A percentile compares a stretch with the other conserved stretches of the same genome.
Conservation (phyloP, 2,329 filamentous ascomycete genomes). For the Ascochyta rabiei region DNA sequence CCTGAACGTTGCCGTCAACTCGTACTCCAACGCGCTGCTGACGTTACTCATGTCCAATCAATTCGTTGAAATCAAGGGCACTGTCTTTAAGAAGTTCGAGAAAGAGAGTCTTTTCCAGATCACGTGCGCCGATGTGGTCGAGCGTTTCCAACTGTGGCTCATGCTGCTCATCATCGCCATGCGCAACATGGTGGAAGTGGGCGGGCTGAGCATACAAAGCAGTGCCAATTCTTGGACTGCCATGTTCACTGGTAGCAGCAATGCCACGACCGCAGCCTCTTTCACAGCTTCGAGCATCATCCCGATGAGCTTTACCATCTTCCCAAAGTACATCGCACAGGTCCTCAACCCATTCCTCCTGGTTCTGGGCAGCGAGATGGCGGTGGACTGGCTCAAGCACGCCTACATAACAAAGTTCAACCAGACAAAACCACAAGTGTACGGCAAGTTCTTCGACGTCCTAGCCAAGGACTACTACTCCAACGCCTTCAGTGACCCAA, state of each 20-base stretch:
- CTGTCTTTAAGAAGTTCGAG: conserved; percentile 98
- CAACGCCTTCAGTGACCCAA: conserved; percentile 90
- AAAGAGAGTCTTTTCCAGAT: conserved; percentile 98
- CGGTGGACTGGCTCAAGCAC: conserved; percentile 96
- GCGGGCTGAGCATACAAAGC: conserved; percentile 69
- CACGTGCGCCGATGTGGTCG: conserved; percentile 94
- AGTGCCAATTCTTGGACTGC: conserved; percentile 38
- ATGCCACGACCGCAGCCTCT: conserved; percentile 55
- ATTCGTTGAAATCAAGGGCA: conserved; percentile 98
- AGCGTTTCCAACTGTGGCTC: conserved; percentile 96
- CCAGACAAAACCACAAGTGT: conserved; percentile 90
- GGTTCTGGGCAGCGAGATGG: conserved; percentile 93
- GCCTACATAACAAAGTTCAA: conserved; percentile 99
- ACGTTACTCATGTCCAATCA: conserved; percentile 95
- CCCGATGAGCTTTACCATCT: conserved; percentile 86
- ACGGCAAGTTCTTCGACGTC: conserved; percentile 88
- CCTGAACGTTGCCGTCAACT: conserved; percentile 96
- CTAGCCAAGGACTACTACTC: conserved; percentile 98
- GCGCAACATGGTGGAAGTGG: conserved; percentile 94
- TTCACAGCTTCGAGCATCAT: conserved; percentile 74
- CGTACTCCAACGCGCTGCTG: conserved; percentile 93
- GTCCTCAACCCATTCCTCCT: conserved; percentile 92
- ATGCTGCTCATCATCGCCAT: conserved; percentile 97
- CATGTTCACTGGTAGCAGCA: conserved; percentile 44
- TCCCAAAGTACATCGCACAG: conserved; percentile 87